A percentile compares a stretch with the other conserved stretches of the same genome.
These are phyloP conservation scores for Penicillium psychrosexuale DNA, from an alignment of 2,329 filamentous ascomycete genomes.

Conservation along the genomic window DNA sequence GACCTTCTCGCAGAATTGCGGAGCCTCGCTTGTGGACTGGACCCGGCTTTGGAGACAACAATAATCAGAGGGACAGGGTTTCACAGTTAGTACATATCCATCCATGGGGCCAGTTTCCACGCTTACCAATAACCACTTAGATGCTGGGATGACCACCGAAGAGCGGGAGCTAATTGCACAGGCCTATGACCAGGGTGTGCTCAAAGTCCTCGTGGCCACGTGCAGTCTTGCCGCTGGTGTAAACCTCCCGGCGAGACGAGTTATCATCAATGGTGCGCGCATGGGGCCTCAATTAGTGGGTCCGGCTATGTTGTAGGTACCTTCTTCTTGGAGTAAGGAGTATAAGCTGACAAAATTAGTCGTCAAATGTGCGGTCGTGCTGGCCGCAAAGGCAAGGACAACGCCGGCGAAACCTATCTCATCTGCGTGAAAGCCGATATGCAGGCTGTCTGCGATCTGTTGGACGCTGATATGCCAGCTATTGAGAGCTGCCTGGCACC, in stretches of 20 bases:
- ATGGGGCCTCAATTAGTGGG: constrained; percentile 77
- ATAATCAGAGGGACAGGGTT: constrained; percentile 68
- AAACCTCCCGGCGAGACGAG: constrained; percentile 67
- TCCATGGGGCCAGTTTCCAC: neutral
- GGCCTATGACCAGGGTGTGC: constrained; percentile 65
- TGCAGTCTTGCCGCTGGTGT: constrained; percentile 81
- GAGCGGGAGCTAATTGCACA: constrained; percentile 69
- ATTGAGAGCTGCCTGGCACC: constrained; percentile 66
- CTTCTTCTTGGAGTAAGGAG: neutral
- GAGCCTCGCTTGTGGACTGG: constrained; percentile 64
- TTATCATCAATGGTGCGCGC: constrained; percentile 70
- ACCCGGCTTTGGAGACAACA: constrained; percentile 62
- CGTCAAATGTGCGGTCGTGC: constrained; percentile 77
- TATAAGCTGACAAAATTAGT: constrained; percentile 33
- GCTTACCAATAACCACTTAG: constrained; percentile 33
- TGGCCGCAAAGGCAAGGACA: constrained; percentile 74
- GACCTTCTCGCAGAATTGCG: constrained; percentile 66
- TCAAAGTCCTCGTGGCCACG: constrained; percentile 72
- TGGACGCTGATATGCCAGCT: constrained; percentile 68
- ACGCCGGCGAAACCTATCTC: constrained; percentile 72
- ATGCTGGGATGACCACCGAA: constrained; percentile 62
- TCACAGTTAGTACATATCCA: constrained; percentile 55
- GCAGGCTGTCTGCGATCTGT: constrained; percentile 65
- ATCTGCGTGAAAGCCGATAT: constrained; percentile 68
- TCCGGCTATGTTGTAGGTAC: constrained; percentile 64